A percentile compares a stretch with the other conserved stretches of the same genome.
phyloP scores from a whole-genome alignment of 192 early-diverging fungal species.

The Thamnidium elegans region DNA sequence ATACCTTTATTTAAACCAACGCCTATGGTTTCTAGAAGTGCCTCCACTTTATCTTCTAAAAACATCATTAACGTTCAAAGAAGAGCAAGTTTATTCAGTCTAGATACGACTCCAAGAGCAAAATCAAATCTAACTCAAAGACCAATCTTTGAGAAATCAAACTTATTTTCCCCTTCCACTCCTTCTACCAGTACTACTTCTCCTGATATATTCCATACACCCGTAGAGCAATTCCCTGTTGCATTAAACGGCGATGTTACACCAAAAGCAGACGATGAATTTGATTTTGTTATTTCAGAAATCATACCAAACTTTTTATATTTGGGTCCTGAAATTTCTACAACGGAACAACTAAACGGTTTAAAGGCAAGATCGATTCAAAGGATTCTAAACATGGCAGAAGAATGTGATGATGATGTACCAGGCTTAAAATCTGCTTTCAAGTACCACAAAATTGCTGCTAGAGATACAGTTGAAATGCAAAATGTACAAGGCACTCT shows the following conservation, averaged over 20 bases:
- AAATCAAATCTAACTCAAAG: neutral
- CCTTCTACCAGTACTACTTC: too few relatives aligned
- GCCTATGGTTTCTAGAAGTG: conserved; percentile 14
- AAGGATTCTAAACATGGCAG: conserved; percentile 79
- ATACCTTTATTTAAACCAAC: neutral
- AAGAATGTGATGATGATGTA: conserved; percentile 59
- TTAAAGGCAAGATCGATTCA: conserved; percentile 56
- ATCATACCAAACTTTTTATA: conserved; percentile 61
- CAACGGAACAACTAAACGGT: conserved; percentile 50
- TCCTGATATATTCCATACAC: too few relatives aligned
- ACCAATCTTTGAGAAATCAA: too few relatives aligned
- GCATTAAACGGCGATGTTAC: conserved; percentile 4
- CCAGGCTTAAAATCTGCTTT: conserved; percentile 37
- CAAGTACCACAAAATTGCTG: conserved; percentile 47
- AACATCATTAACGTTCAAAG: conserved; percentile 17
- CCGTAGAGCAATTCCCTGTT: too few relatives aligned
- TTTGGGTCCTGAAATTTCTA: conserved; percentile 66
- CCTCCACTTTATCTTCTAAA: conserved; percentile 5
- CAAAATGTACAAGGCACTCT: conserved; percentile 62
- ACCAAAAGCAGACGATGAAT: conserved; percentile 29
- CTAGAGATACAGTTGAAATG: conserved; percentile 61
- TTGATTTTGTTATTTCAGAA: conserved; percentile 47
- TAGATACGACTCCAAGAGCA: conserved; percentile 22
- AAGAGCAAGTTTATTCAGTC: conserved; percentile 34
- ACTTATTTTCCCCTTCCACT: too few relatives aligned